Conservation (phyloP, 768 basidiomycete genomes). For the Auriscalpium microsporum region DNA sequence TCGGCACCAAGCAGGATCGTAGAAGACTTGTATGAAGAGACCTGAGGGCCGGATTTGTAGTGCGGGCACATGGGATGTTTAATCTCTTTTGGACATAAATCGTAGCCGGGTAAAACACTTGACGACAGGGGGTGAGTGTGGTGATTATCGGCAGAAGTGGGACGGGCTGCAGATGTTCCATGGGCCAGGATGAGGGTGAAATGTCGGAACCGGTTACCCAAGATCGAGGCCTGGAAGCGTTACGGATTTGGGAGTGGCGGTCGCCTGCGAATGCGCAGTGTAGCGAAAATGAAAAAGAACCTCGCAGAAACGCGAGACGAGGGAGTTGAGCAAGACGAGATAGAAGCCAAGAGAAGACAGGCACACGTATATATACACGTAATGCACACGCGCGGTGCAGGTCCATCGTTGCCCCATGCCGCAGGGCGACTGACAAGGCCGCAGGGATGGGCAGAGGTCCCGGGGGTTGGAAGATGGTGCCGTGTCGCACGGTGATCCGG, state of each 20-base stretch:
- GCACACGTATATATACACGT: constrained; percentile 3
- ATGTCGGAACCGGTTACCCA: constrained; percentile 12
- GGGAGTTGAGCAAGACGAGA: not conserved
- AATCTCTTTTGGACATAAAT: constrained; percentile 5
- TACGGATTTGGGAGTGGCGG: not conserved
- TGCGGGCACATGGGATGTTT: constrained; percentile 4
- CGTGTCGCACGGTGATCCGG: not conserved
- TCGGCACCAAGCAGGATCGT: constrained; percentile 1
- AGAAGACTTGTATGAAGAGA: constrained; percentile 6
- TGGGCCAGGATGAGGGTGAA: constrained; percentile 8
- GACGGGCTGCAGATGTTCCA: constrained; percentile 7
- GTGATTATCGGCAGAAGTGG: constrained; percentile 7
- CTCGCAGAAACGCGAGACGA: constrained; percentile 10
- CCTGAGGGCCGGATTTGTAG: constrained; percentile 6
- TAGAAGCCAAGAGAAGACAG: constrained; percentile 1
- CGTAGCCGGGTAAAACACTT: not conserved
- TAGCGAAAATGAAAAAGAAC: constrained; percentile 4
- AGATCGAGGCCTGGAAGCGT: constrained; percentile 15
- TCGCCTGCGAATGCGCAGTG: constrained; percentile 1
- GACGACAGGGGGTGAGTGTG: not conserved
- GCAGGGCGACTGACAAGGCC: not conserved
- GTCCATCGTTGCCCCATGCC: not conserved
- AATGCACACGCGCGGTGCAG: not conserved
- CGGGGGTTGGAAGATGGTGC: not conserved
- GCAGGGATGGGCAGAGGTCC: not conserved